Percentiles rank a stretch among this genome's conserved stretches.
Conservation (phyloP, 2,329 filamentous ascomycete genomes). For the Colletotrichum tropicicola region DNA sequence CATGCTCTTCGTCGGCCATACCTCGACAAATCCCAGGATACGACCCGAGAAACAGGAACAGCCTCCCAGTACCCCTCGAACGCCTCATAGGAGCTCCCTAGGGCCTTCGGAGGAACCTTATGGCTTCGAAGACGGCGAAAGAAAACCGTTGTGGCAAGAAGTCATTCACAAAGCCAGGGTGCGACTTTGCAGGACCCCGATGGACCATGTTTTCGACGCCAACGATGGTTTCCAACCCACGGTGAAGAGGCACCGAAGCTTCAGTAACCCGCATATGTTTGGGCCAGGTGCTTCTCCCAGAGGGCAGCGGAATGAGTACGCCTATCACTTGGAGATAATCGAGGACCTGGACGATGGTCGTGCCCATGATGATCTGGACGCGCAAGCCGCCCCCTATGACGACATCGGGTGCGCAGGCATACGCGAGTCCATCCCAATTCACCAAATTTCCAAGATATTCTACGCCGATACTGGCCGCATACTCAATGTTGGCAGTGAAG, state of each 20-base stretch:
- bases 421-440: constrained; percentile 61
- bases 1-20: constrained; percentile 91
- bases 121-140: constrained; percentile 62
- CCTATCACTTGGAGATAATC: constrained; percentile 83
- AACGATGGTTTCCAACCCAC: constrained; percentile 39
- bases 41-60: background rate
- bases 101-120: constrained; percentile 47
- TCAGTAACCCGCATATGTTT: background rate
- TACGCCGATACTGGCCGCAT: constrained; percentile 93
- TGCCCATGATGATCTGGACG: constrained; percentile 53
- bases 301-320: constrained; percentile 57
- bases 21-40: constrained; percentile 35
- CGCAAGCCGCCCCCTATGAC: constrained; percentile 45
- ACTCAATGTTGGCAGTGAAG: constrained; percentile 73
- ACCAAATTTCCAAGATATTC: constrained; percentile 85
- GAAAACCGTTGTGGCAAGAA: constrained; percentile 88
- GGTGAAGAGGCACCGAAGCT: background rate
- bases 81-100: background rate
- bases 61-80: background rate
- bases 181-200: constrained; percentile 77
- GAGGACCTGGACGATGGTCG: constrained; percentile 78
- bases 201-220: constrained; percentile 56
- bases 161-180: constrained; percentile 93
- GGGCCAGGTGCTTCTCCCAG: constrained; percentile 34
- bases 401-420: constrained; percentile 55